Base-by-base conservation (phyloP, 345 rosid species). In the Cochlearia excelsa region DNA sequence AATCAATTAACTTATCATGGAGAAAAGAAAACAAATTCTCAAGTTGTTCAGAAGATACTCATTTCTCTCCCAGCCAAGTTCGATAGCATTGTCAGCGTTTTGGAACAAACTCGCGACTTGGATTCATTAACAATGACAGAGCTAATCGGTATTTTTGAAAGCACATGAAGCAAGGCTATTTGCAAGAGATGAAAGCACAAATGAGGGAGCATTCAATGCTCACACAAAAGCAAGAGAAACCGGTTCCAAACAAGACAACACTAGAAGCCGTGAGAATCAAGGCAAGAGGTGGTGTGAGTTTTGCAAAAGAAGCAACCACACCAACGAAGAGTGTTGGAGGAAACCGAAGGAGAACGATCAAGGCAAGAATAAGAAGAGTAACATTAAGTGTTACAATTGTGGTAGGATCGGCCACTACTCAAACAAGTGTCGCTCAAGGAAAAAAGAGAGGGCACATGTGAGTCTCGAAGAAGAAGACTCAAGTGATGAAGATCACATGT, bases 11-110 rank as follows among this genome's bases (percentile, higher is more conserved):
- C n/a, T 54, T 56, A 56, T 42, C 48, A 56, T 30, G 48, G 61
- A 10, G 48, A 56, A 9, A 41, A 41, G 48, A 29, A 42, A 0
- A 9, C 28, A 0, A 4, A 56, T 0, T 4, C 1, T 5, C 46
- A 54, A 4, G 2, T 26, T 5, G 6, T 54, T 1, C 59, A 54
- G 2, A 54, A 54, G 33, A 39, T 54, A 9, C 34, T 54, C 46
- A 54, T 54, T 6, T 54, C 46, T 39, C 46, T 42, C 4, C 37
- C 48, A 3, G 28, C 61, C 38, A 56, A 28, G 6, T 42, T 30
- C 7, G 61, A 56, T 42, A 29, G 61, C 10, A 29, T 41, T 3
- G 61, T 56, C 1, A 41, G 41, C 0, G 51, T 45, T 3, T 1
- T 58, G 42, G 51, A 58, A 26, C 9, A 31, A n/a, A n/a, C n/a